Conservation (phyloP, 75 land plant species). For the Sequoiadendron giganteum region DNA sequence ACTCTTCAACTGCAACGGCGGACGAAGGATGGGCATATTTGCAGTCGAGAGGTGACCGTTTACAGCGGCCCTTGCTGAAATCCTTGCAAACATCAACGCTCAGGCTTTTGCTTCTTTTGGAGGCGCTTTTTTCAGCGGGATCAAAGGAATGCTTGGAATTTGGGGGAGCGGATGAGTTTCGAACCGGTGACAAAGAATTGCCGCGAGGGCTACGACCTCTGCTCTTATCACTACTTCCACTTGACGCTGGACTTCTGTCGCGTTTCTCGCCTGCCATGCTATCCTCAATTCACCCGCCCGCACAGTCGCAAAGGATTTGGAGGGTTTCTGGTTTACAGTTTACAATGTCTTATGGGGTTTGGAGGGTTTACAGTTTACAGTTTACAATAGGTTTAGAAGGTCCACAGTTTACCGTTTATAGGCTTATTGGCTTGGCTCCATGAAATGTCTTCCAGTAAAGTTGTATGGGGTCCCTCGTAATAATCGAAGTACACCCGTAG, state of each 20-base stretch:
- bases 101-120: background rate
- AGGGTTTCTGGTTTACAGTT: background rate
- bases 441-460: background rate
- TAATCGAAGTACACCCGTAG: too few relatives aligned
- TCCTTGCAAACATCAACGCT: constrained; percentile 3
- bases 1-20: constrained; percentile 1
- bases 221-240: background rate
- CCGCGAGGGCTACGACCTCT: background rate
- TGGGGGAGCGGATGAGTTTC: background rate
- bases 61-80: constrained; percentile 4
- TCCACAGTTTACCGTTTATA: too few relatives aligned
- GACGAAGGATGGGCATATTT: constrained; percentile 1
- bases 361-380: background rate
- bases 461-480: too few relatives aligned
- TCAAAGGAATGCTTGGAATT: background rate
- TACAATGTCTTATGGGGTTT: background rate
- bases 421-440: background rate
- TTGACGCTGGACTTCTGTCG: background rate
- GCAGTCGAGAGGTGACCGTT: background rate
- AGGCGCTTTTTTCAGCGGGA: background rate
- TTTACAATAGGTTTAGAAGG: too few relatives aligned
- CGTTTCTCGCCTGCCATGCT: constrained; percentile 7
- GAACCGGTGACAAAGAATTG: background rate
- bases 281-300: background rate
- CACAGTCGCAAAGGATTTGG: background rate